Evolutionary conservation across 2,329 filamentous ascomycete genomes (phyloP), one percentile per base, ranked within the genome.

Genomic region (Zymoseptoria ardabiliae): DNA sequence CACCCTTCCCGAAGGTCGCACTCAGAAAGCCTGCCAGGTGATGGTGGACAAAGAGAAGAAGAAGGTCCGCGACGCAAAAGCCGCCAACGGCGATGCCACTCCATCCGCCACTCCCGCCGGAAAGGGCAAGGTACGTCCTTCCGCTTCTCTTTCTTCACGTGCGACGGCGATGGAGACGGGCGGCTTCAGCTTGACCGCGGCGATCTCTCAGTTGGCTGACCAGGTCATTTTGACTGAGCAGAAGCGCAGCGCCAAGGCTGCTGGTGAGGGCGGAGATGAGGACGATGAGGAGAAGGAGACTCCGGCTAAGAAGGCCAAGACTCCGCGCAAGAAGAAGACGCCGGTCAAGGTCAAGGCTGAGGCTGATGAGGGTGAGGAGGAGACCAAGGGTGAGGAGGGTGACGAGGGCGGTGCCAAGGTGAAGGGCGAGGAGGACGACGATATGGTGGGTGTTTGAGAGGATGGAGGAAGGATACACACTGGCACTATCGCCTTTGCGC

Each of bases 1-100:
- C 63, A 57, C 61, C 13, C 57, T 70, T 8, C 71, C 71, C 48
- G 66, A 68, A 49, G 70, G 67, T 35, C 69, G 71, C 58, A 72
- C 69, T 51, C 50, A 61, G 20, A 71, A 71, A 61, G 69, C 66
- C 5, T 63, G 59, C 45, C 61, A 64, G 56, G 65, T 68, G 52
- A 71, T 70, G 69, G 48, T 71, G 28, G 67, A 68, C 59, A 70
- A 71, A 61, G 68, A 71, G 65, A 71, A 70, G 62, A 53, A 58
- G 35, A 69, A 70, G 61, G 54, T 67, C 56, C 65, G 65, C 60
- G 63, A 65, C 54, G 61, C 63, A 21, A 56, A 56, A 45, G 61
- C 61, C 45, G 65, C 52, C 7, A 52, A 50, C 19, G 54, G n/a
- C 22, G 35, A 50, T n/a, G 55, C 20, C 45, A 55, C 35, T 17